Percentiles rank a stretch among this genome's conserved stretches.
Conservation (phyloP, 1,284 basidiomycete genomes). For the Pascua sp. region DNA sequence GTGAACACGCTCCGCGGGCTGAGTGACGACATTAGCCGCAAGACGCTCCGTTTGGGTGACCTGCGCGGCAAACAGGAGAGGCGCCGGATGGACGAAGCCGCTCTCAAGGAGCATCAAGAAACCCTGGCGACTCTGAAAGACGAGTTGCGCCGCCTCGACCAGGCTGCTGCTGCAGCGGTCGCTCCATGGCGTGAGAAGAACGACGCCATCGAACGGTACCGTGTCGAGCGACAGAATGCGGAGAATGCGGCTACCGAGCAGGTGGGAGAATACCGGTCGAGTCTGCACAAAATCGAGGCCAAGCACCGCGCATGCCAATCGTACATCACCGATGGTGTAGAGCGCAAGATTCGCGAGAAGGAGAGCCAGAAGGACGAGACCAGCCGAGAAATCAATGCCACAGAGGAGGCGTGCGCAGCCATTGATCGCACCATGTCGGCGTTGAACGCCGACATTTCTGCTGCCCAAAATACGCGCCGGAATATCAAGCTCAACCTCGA, state of each 20-base stretch:
- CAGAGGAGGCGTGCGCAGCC: slow-evolving; percentile 56
- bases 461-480: slow-evolving; percentile 63
- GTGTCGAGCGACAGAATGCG: slow-evolving; percentile 29
- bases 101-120: slow-evolving; percentile 61
- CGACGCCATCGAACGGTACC: slow-evolving; percentile 32
- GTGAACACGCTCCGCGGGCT: slow-evolving; percentile 56
- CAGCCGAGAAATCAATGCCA: slow-evolving; percentile 49
- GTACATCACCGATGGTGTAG: slow-evolving; percentile 68
- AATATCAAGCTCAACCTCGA: slow-evolving; percentile 85
- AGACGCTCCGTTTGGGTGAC: slow-evolving; percentile 63
- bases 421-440: slow-evolving; percentile 57
- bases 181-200: slow-evolving; percentile 45
- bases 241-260: slow-evolving; percentile 36
- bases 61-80: slow-evolving; percentile 63
- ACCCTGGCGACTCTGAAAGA: slow-evolving; percentile 52
- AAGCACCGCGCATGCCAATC: slow-evolving; percentile 39
- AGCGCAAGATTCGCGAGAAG: slow-evolving; percentile 62
- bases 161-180: slow-evolving; percentile 32
- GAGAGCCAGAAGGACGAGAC: slow-evolving; percentile 56
- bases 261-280: slow-evolving; percentile 33
- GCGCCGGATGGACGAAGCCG: slow-evolving; percentile 60
- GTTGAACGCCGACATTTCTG: slow-evolving; percentile 53
- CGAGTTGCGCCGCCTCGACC: slow-evolving; percentile 43
- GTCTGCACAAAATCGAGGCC: slow-evolving; percentile 34
- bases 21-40: slow-evolving; percentile 54